Evolutionary conservation across 768 basidiomycete species (phyloP), one percentile per base, ranked within the genome.

Genomic region (Tremella mesenterica): DNA sequence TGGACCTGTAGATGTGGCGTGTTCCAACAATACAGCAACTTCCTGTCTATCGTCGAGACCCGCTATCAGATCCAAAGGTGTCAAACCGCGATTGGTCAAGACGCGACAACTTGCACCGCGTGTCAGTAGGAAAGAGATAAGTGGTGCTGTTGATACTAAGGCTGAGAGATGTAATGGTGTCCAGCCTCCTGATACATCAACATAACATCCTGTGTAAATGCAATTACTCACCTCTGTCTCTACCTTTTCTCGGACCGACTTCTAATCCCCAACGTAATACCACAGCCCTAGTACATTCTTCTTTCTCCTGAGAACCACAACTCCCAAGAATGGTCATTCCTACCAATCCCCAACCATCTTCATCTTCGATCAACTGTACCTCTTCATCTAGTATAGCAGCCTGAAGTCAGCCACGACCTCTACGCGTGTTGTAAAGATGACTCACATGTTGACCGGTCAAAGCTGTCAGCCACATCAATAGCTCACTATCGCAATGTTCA

Each of bases 121-220:
- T 10, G 88, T 93, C 75, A 97, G 84, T 21, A 99, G 78, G 77
- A 89, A 85, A 0, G 91, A 89, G 20, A 97, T 81, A 20, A 97
- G 77, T 2, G 91, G 91, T 2, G 92, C 87, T 28, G 93, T 90
- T 12, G 88, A 83, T 31, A 88, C 76, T 48, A 97, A 75, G 7
- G 86, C 86, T 7, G 93, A 89, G 75, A 93, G 85, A 65, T 96
- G 93, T 12, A 99, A 78, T 2, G 92, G 83, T 9, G 88, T 90
- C 95, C 95, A 97, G 29, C 93, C 92, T 56, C 81, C 91, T 95
- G 63, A 18, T 31, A 55, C 39, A 29, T 46, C 27, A 57, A 57
- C 23, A 26, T 31, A n/a, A n/a, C n/a, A n/a, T n/a, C n/a, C n/a
- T n/a, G n/a, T n/a, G n/a, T n/a, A 51, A 38, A 36, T n/a, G 71